Conservation (phyloP, 164 flowering plant species). For the Vitis rupestris region DNA sequence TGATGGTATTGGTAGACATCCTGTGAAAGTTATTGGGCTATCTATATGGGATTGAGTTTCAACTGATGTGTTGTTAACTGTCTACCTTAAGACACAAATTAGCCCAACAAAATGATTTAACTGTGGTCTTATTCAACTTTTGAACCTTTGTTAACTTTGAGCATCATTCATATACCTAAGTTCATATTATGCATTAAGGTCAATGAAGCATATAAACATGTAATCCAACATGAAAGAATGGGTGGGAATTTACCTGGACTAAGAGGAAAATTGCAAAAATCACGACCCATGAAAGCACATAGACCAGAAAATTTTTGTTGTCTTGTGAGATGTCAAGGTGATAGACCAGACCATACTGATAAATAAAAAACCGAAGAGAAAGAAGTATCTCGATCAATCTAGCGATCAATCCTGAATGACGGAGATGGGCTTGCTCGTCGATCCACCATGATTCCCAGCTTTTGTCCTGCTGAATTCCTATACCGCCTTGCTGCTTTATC, state of each 20-base stretch:
- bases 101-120: too few species aligned
- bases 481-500: constrained; percentile 87
- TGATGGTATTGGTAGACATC: too few species aligned
- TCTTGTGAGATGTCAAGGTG: constrained; percentile 84
- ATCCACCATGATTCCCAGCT: constrained; percentile 99
- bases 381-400: constrained; percentile 69
- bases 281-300: constrained; percentile 87
- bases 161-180: background rate
- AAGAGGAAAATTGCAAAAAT: constrained; percentile 56
- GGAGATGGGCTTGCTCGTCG: constrained; percentile 86
- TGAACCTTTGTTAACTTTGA: too few species aligned
- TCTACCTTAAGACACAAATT: too few species aligned
- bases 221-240: constrained; percentile 1
- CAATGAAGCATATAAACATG: background rate
- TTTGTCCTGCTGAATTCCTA: constrained; percentile 80
- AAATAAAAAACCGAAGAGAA: constrained; percentile 81
- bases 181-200: background rate
- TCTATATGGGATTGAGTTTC: too few species aligned
- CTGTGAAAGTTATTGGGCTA: too few species aligned
- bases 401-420: constrained; percentile 54
- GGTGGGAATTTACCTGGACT: constrained; percentile 55
- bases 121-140: too few species aligned
- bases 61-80: too few species aligned
- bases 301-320: constrained; percentile 67
- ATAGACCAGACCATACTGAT: constrained; percentile 95